Evolutionary conservation across 192 early-diverging fungal species (phyloP), one percentile per base, ranked within the genome.

Genomic region (Coemansia sp.): DNA sequence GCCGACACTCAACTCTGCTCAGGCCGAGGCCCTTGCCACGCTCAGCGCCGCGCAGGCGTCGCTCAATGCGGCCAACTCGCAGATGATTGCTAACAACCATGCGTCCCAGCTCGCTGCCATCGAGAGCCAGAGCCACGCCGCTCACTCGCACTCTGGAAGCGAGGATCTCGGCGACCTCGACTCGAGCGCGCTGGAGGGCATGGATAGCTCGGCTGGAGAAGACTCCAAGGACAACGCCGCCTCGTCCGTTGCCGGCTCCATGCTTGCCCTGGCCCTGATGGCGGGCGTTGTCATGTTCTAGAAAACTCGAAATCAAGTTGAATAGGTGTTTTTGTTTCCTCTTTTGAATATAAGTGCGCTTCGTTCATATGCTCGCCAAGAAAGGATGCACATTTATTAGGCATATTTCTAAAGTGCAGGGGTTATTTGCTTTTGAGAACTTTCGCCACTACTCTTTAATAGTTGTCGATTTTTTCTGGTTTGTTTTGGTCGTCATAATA

Each of bases 261-360:
- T 81, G 65, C 62, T 81, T 20, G 78, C 78, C 1, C 19, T 76
- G 19, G 73, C 58, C 7, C 40, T 68, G 11, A 69, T 71, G 38
- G 73, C 67, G 6, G 77, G 77, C 37, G 78, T 66, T 4, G 78
- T 66, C 39, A 68, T 81, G 73, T 81, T 81, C 59, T 81, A 71
- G 60, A 41, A 10, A 31, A 53, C 29, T 27, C 51, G 25, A 6
- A n/a, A n/a, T n/a, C n/a, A n/a, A n/a, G n/a, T n/a, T n/a, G n/a
- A n/a, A 15, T 25, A 31, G 54, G n/a, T 60, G 3, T 42, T 27
- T 35, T 63, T 36, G 40, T 40, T 61, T 61, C 31, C 43, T 10
- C 2, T 64, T 64, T 39, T 10, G 20, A 46, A 47, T 22, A 25
- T 49, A 19, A 49, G 47, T 49, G 47, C 47, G 47, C 47, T 49